Conservation (phyloP, 495 filamentous ascomycete species). For the Elasticomyces elasticus region DNA sequence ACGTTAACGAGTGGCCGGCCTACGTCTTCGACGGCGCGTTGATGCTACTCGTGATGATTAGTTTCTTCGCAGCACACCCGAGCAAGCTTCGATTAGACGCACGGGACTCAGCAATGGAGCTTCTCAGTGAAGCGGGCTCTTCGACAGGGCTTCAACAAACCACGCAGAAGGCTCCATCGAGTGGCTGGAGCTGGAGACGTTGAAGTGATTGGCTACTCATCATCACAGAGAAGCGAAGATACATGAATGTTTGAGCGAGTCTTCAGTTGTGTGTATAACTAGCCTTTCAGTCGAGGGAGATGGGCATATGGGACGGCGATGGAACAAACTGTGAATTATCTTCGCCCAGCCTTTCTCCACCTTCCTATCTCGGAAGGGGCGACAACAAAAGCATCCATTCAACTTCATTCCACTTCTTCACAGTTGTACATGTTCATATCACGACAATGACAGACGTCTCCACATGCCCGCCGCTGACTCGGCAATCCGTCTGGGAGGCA, state of each 20-base stretch:
- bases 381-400: no score
- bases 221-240: no score
- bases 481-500: conserved; percentile 57
- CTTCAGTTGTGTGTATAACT: no score
- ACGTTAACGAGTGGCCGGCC: conserved; percentile 2
- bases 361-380: no score
- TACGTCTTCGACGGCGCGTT: conserved; percentile 7
- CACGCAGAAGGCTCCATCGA: neutral
- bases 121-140: neutral
- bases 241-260: no score
- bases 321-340: no score
- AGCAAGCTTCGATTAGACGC: neutral
- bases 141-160: neutral
- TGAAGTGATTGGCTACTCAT: no score
- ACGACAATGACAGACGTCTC: conserved; percentile 32
- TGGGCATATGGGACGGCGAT: no score
- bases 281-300: no score
- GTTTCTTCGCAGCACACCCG: neutral
- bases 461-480: conserved; percentile 51
- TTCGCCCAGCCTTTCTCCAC: no score
- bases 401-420: no score
- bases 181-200: neutral
- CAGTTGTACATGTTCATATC: no score
- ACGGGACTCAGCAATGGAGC: neutral
- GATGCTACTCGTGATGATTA: neutral